phyloP scores from a whole-genome alignment of 495 filamentous ascomycete species.

The Apiosordaria backusii region DNA sequence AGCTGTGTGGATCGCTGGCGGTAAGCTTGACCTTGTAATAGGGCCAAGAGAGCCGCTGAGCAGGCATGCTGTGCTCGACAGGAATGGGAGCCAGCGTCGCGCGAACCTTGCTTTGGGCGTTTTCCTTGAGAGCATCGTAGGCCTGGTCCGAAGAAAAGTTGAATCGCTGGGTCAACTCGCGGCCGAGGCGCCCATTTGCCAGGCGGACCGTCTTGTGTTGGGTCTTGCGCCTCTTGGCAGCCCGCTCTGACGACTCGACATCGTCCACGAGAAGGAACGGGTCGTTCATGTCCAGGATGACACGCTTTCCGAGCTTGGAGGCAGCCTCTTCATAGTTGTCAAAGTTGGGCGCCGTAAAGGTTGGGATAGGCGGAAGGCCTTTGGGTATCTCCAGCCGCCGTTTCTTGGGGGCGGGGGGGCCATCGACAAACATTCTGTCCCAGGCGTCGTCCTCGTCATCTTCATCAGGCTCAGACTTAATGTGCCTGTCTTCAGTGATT shows the following conservation, averaged over 20 bases:
- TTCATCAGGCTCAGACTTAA: constrained; percentile 28
- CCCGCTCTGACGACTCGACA: constrained; percentile 46
- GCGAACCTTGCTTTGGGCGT: constrained; percentile 90
- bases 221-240: constrained; percentile 44
- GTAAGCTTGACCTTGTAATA: constrained; percentile 84
- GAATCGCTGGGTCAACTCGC: constrained; percentile 70
- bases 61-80: constrained; percentile 89
- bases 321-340: constrained; percentile 58
- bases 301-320: constrained; percentile 64
- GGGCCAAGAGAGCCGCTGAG: constrained; percentile 84
- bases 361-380: constrained; percentile 42
- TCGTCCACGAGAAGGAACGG: constrained; percentile 70
- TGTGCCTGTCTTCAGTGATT: constrained; percentile 26
- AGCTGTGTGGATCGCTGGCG: constrained; percentile 77
- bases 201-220: constrained; percentile 52
- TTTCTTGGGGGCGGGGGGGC: constrained; percentile 39
- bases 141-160: constrained; percentile 95
- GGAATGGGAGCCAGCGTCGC: constrained; percentile 80
- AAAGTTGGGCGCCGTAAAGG: constrained; percentile 43
- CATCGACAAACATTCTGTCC: constrained; percentile 47
- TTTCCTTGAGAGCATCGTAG: constrained; percentile 93
- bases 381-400: constrained; percentile 33
- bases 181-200: constrained; percentile 52
- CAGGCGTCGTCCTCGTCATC: constrained; percentile 54
- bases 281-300: constrained; percentile 86